A percentile compares a stretch with the other conserved stretches of the same genome.
Evolutionary conservation across 305 asterid genomes (phyloP).

Genomic region (Fraxinus latifolia): DNA sequence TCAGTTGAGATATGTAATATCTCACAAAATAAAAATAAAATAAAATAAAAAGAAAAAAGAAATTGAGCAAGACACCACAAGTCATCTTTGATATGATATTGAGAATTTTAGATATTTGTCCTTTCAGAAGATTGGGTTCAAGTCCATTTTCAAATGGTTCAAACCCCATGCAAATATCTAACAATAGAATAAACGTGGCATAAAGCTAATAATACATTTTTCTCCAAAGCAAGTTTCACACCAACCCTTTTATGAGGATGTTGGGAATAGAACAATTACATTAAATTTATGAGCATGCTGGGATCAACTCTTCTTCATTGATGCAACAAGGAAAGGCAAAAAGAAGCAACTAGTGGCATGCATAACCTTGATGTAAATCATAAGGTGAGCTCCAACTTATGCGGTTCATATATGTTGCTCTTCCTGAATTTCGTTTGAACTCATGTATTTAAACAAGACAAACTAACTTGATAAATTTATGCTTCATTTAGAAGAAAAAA

Average conservation of each 20-base stretch:
- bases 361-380: not conserved
- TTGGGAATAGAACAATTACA: not conserved
- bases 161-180: not conserved
- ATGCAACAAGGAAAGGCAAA: not conserved
- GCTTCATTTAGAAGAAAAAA: not conserved
- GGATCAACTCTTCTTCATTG: not conserved
- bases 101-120: not conserved
- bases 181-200: not conserved
- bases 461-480: not conserved
- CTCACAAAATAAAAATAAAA: not conserved
- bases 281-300: not conserved
- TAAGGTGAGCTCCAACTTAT: not conserved
- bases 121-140: not conserved
- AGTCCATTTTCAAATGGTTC: not conserved
- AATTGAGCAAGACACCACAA: constrained; percentile 14
- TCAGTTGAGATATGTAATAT: constrained; percentile 1
- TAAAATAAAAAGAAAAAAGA: not conserved
- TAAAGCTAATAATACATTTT: not conserved
- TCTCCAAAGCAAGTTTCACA: not conserved
- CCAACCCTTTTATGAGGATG: not conserved
- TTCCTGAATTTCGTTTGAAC: not conserved
- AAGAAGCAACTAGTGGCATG: not conserved
- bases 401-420: not conserved
- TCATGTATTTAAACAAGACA: not conserved
- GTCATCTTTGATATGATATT: not conserved